Conservation (phyloP, 768 basidiomycete genomes). For the Rossbeevera mucosa region DNA sequence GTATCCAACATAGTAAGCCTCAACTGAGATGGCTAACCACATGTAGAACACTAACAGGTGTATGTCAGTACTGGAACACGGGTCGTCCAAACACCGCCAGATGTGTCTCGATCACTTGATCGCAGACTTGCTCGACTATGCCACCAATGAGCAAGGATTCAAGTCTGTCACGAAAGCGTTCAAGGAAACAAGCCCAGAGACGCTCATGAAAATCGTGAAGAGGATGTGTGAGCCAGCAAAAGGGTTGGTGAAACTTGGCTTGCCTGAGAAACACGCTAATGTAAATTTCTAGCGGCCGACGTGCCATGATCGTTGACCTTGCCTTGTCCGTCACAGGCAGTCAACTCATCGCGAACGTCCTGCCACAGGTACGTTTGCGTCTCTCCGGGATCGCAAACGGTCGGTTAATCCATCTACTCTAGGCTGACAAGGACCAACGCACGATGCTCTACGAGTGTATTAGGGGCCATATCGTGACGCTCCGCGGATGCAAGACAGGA, state of each 20-base stretch:
- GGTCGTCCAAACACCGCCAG: conserved; percentile 66
- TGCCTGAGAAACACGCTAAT: conserved; percentile 2
- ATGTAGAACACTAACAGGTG: conserved; percentile 3
- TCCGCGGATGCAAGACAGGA: conserved; percentile 88
- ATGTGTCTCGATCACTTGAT: conserved; percentile 78
- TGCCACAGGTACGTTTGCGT: conserved; percentile 57
- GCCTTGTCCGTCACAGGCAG: conserved; percentile 81
- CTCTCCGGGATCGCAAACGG: not conserved
- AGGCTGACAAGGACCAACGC: conserved; percentile 87
- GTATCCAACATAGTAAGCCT: conserved; percentile 74
- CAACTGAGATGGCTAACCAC: not conserved
- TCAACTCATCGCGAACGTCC: conserved; percentile 76
- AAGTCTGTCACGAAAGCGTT: conserved; percentile 84
- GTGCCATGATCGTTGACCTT: conserved; percentile 83
- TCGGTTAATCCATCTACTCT: conserved; percentile 6
- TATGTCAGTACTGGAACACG: conserved; percentile 72
- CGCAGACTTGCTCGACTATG: conserved; percentile 70
- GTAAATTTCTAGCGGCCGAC: conserved; percentile 48
- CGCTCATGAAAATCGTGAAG: conserved; percentile 66
- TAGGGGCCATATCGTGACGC: conserved; percentile 79
- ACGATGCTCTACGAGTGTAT: conserved; percentile 81
- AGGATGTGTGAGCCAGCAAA: conserved; percentile 85
- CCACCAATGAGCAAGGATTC: conserved; percentile 81
- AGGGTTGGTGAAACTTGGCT: conserved; percentile 41
- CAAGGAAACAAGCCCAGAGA: conserved; percentile 78